These are phyloP conservation scores for Gaultheria prostrata DNA, from an alignment of 148 eudicot species.

Conservation along the genomic window DNA sequence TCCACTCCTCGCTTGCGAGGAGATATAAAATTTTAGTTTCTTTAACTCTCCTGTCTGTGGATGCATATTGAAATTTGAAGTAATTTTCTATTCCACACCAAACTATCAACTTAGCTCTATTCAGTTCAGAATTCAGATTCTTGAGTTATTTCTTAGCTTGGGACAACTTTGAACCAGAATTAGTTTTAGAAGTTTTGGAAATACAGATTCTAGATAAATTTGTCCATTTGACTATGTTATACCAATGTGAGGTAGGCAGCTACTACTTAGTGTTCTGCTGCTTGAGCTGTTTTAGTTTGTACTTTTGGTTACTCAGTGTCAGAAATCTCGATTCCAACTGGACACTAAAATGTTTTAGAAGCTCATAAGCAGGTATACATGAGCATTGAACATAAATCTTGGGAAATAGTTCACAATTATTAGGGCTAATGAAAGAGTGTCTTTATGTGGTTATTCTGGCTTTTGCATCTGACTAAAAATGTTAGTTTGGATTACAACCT, in stretches of 20 bases:
- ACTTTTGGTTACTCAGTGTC: background rate
- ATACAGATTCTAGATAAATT: background rate
- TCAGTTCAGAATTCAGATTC: background rate
- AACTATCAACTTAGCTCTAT: background rate
- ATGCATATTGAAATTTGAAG: background rate
- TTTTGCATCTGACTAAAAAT: background rate
- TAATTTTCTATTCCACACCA: background rate
- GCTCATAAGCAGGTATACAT: background rate
- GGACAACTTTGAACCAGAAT: background rate
- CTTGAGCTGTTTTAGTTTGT: background rate
- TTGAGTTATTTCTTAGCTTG: background rate
- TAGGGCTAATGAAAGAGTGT: background rate
- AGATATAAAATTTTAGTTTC: background rate
- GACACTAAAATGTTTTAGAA: background rate
- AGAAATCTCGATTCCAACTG: constrained; percentile 1
- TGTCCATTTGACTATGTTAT: background rate
- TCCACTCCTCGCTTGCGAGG: background rate
- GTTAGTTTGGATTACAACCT: background rate
- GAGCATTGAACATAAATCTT: background rate
- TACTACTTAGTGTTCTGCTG: background rate
- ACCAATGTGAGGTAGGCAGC: background rate
- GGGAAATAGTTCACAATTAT: background rate
- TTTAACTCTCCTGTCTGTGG: background rate
- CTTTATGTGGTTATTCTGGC: background rate
- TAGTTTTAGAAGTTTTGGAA: background rate